These are phyloP conservation scores for Kodamaea neixiangensis DNA, from an alignment of 805 yeast species.

Conservation along the genomic window DNA sequence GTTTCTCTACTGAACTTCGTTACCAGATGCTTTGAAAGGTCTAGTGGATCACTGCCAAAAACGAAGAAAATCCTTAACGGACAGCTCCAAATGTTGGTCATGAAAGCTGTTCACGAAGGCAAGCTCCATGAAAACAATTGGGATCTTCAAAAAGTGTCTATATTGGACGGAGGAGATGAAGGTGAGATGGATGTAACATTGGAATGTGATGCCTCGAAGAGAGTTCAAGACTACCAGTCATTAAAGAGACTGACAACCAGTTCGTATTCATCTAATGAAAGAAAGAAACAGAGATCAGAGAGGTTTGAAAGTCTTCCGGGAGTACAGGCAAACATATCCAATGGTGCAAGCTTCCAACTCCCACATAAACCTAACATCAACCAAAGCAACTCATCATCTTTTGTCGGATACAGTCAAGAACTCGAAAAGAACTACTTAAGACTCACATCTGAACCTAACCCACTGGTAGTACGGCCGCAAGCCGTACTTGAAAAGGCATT, in stretches of 20 bases:
- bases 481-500: constrained; percentile 59
- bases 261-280: constrained; percentile 28
- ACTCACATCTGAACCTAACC: constrained; percentile 90
- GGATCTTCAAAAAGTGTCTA: constrained; percentile 52
- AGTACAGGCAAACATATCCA: constrained; percentile 41
- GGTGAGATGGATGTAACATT: constrained; percentile 11
- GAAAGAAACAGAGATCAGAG: constrained; percentile 46
- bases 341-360: constrained; percentile 35
- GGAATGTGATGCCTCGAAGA: constrained; percentile 4
- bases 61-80: constrained; percentile 43
- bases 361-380: background rate
- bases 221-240: background rate
- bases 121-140: constrained; percentile 48
- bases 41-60: constrained; percentile 35
- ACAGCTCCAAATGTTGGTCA: constrained; percentile 52
- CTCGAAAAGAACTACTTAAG: constrained; percentile 81
- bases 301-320: constrained; percentile 44
- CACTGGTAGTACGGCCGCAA: constrained; percentile 77
- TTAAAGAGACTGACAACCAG: constrained; percentile 2
- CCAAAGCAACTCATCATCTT: constrained; percentile 6
- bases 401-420: constrained; percentile 62
- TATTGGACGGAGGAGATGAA: constrained; percentile 25
- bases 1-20: constrained; percentile 53
- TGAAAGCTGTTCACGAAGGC: constrained; percentile 46
- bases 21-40: constrained; percentile 43